Percentiles rank a stretch among this genome's conserved stretches.
Conservation (phyloP, 2,329 filamentous ascomycete genomes). For the Botrytis fabae region DNA sequence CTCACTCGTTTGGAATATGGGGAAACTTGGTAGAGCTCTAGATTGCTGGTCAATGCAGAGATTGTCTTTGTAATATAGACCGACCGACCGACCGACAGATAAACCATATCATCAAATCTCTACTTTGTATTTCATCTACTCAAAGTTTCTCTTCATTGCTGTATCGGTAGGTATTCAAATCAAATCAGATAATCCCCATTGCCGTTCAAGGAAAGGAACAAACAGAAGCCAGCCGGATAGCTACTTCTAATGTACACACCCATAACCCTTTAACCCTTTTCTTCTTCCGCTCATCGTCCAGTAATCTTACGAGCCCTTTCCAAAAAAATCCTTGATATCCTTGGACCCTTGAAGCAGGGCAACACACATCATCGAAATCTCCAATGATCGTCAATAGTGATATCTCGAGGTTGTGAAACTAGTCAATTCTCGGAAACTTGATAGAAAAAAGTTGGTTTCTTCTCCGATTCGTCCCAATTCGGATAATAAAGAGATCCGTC, state of each 20-base stretch:
- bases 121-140: background rate
- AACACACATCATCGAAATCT: constrained; percentile 7
- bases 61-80: background rate
- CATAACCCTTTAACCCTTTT: background rate
- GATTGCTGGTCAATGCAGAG: constrained; percentile 9
- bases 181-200: background rate
- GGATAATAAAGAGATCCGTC: constrained; percentile 16
- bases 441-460: constrained; percentile 1
- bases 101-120: background rate
- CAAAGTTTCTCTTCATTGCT: background rate
- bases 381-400: constrained; percentile 24
- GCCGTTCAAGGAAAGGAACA: background rate
- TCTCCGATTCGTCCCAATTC: constrained; percentile 21
- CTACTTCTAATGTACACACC: background rate
- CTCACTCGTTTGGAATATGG: background rate
- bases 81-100: too few relatives aligned
- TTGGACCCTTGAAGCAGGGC: constrained; percentile 22
- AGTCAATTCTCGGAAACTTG: constrained; percentile 8
- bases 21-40: background rate
- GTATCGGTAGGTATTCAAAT: background rate
- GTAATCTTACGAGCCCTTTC: background rate
- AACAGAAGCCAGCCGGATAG: background rate
- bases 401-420: constrained; percentile 20
- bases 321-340: constrained; percentile 1
- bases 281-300: constrained; percentile 1